phyloP scores from a whole-genome alignment of 1,284 basidiomycete species.

The Coriolopsis trogii region DNA sequence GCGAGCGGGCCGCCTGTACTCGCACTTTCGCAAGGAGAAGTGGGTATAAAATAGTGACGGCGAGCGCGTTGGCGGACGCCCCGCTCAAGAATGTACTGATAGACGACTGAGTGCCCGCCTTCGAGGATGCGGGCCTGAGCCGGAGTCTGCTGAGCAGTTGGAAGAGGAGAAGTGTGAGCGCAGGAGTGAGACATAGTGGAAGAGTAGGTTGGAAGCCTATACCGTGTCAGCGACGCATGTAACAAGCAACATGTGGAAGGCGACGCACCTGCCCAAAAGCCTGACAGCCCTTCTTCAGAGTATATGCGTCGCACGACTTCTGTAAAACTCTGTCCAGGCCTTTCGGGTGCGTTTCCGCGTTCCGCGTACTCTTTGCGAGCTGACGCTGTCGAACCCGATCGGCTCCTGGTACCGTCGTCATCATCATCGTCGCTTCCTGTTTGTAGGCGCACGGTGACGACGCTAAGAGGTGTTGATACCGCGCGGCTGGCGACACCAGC shows the following conservation, averaged over 20 bases:
- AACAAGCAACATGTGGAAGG: neutral
- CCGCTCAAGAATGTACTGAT: conserved; percentile 53
- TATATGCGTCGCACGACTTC: conserved; percentile 46
- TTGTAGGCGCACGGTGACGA: conserved; percentile 54
- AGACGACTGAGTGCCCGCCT: conserved; percentile 25
- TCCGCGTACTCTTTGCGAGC: too few species aligned
- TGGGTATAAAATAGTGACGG: conserved; percentile 52
- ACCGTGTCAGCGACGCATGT: neutral
- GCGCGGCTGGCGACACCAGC: conserved; percentile 58
- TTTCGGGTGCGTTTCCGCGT: too few species aligned
- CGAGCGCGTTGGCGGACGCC: conserved; percentile 48
- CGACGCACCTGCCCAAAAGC: conserved; percentile 56
- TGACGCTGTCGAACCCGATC: neutral
- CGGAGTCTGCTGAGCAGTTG: conserved; percentile 49
- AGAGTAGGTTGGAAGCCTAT: conserved; percentile 53
- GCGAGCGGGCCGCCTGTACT: conserved; percentile 42
- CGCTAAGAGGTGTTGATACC: conserved; percentile 54
- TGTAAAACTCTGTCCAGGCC: conserved; percentile 7
- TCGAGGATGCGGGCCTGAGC: neutral
- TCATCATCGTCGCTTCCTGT: conserved; percentile 38
- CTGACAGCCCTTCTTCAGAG: conserved; percentile 45
- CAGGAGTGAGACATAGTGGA: conserved; percentile 55
- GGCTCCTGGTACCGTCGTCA: conserved; percentile 10
- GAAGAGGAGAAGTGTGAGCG: conserved; percentile 55
- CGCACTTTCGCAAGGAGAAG: conserved; percentile 61